Evolutionary conservation across 2,329 filamentous ascomycete genomes (phyloP), one percentile per base, ranked within the genome.

Genomic region (Colletotrichum noveboracense): DNA sequence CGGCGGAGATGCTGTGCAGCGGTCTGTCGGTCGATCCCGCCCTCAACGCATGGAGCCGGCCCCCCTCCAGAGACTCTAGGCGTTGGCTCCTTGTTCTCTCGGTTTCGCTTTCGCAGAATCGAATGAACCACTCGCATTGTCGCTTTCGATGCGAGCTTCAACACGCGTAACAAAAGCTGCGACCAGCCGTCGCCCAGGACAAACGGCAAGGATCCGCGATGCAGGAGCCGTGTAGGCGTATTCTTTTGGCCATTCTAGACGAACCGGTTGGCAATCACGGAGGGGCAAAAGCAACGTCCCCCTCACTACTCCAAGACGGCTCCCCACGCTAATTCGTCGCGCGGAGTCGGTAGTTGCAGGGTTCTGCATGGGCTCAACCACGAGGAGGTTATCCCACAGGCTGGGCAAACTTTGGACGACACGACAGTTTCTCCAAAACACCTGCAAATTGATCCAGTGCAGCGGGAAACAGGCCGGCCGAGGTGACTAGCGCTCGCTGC

Each of bases 41-140:
- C 9, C 8, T 32, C 7, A 30, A 3, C 34, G 36, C 24, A 36
- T 43, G 60, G n/a, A 64, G 32, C 7, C 30, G 21, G 60, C 12
- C n/a, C 14, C 32, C 60, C 21, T 38, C 21, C 21, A 32, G 26
- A 28, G 38, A 9, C 16, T 30, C 30, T 21, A 6, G 30, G 43
- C n/a, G 3, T 5, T 52, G 10, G n/a, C 43, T 66, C 14, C 64
- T 55, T 28, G n/a, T 36, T 12, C 16, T n/a, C 52, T 72, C 70
- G 66, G 58, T 64, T 55, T 74, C 71, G 71, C 34, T 74, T 36
- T 74, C 66, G 71, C 28, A 70, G 66, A 52, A 21, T 52, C 38
- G 28, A 26, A 12, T 52, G 5, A 32, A 16, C 71, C 43, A 34
- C 36, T 56, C 43, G 32, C 30, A 10, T 69, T 73, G 43, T 52